Evolutionary conservation across 2,329 filamentous ascomycete genomes (phyloP).

Genomic region (Sporothrix pallida): DNA sequence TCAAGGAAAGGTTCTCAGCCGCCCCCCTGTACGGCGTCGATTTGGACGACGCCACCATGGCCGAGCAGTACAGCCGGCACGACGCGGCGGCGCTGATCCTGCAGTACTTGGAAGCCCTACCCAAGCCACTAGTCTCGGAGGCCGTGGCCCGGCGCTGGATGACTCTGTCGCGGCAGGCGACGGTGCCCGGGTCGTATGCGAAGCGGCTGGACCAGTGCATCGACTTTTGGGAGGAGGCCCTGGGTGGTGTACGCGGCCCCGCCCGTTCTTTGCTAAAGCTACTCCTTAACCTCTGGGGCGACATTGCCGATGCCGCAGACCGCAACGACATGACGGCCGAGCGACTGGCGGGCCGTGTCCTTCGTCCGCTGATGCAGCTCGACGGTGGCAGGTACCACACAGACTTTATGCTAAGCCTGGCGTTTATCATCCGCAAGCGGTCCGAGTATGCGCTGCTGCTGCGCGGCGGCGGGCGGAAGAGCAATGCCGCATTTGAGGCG

Average conservation of each 20-base stretch:
- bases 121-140: constrained; percentile 49
- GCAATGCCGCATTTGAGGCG: constrained; percentile 40
- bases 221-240: constrained; percentile 55
- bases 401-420: constrained; percentile 52
- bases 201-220: constrained; percentile 51
- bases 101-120: constrained; percentile 49
- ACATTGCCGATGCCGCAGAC: constrained; percentile 49
- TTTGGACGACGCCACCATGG: constrained; percentile 37
- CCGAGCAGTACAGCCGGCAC: constrained; percentile 46
- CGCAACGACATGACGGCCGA: constrained; percentile 54
- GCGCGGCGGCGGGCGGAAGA: constrained; percentile 43
- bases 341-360: constrained; percentile 47
- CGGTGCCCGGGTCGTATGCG: constrained; percentile 44
- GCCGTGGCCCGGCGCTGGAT: constrained; percentile 50
- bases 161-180: constrained; percentile 50
- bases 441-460: constrained; percentile 49
- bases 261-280: constrained; percentile 50
- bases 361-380: constrained; percentile 51
- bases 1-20: constrained; percentile 48
- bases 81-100: constrained; percentile 52
- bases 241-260: constrained; percentile 49
- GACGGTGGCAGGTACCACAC: constrained; percentile 44
- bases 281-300: constrained; percentile 54
- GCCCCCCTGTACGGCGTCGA: constrained; percentile 49
- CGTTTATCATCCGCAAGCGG: constrained; percentile 52